Evolutionary conservation across 768 basidiomycete genomes (phyloP).

Genomic region (Postia placenta): DNA sequence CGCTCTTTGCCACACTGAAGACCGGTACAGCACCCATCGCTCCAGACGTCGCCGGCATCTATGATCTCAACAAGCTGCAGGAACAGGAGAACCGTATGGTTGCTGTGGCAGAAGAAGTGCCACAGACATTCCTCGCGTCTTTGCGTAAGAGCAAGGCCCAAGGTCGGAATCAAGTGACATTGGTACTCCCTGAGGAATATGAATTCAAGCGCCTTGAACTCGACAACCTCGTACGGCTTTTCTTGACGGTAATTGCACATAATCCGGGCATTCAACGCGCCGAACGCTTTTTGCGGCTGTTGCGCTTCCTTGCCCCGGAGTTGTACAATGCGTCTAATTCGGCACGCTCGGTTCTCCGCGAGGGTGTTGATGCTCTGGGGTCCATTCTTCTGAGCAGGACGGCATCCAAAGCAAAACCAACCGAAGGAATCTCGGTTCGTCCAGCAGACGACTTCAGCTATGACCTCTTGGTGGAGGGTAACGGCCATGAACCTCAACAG

Average conservation of each 20-base stretch:
- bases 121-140: constrained; percentile 59
- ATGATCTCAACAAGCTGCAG: constrained; percentile 52
- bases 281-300: constrained; percentile 59
- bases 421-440: constrained; percentile 28
- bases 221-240: constrained; percentile 63
- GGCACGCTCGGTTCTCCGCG: constrained; percentile 50
- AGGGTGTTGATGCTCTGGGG: constrained; percentile 67
- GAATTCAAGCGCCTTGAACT: constrained; percentile 50
- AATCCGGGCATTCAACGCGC: constrained; percentile 62
- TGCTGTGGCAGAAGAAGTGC: constrained; percentile 64
- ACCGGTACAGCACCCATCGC: constrained; percentile 27
- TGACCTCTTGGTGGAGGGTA: constrained; percentile 12
- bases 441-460: constrained; percentile 20
- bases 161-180: constrained; percentile 34
- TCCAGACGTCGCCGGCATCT: constrained; percentile 60
- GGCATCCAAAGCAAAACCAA: constrained; percentile 36
- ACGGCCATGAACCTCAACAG: constrained; percentile 19
- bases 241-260: constrained; percentile 76
- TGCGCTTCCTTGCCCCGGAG: constrained; percentile 49
- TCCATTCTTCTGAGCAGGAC: constrained; percentile 42
- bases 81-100: constrained; percentile 69
- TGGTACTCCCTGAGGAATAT: constrained; percentile 45
- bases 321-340: constrained; percentile 51
- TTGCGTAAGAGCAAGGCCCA: constrained; percentile 33
- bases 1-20: constrained; percentile 53